Evolutionary conservation across 805 yeast species (phyloP).

Genomic region (Metschnikowia gelsemii): DNA sequence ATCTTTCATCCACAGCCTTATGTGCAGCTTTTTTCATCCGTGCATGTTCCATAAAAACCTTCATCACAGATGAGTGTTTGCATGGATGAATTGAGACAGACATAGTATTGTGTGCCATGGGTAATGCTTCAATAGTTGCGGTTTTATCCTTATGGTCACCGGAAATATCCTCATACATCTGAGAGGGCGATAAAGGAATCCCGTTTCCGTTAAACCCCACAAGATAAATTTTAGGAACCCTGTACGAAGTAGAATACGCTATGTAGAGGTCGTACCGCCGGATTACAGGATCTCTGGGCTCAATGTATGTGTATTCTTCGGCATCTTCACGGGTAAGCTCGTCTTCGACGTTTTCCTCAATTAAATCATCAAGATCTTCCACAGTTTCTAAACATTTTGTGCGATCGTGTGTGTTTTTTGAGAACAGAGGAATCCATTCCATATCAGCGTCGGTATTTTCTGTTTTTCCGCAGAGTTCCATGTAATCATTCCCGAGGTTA

Average conservation of each 20-base stretch:
- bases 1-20: conserved; percentile 20
- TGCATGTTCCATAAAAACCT: conserved; percentile 73
- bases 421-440: conserved; percentile 19
- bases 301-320: conserved; percentile 36
- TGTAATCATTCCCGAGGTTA: not conserved
- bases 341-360: conserved; percentile 42
- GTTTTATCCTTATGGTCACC: conserved; percentile 93
- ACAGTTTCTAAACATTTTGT: no score
- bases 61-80: conserved; percentile 93
- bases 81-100: conserved; percentile 95
- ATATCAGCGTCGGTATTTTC: conserved; percentile 6
- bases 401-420: not conserved
- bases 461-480: no score
- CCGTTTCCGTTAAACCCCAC: conserved; percentile 87
- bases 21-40: conserved; percentile 32
- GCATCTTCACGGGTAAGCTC: conserved; percentile 23
- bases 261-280: conserved; percentile 87
- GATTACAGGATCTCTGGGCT: conserved; percentile 33
- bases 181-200: conserved; percentile 77
- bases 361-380: conserved; percentile 49
- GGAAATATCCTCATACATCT: conserved; percentile 93
- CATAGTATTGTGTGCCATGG: conserved; percentile 73
- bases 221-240: conserved; percentile 92
- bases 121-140: conserved; percentile 91
- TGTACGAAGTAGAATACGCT: conserved; percentile 88